phyloP scores from a whole-genome alignment of 140 eudicot genomes.

The Oenanthe javanica region DNA sequence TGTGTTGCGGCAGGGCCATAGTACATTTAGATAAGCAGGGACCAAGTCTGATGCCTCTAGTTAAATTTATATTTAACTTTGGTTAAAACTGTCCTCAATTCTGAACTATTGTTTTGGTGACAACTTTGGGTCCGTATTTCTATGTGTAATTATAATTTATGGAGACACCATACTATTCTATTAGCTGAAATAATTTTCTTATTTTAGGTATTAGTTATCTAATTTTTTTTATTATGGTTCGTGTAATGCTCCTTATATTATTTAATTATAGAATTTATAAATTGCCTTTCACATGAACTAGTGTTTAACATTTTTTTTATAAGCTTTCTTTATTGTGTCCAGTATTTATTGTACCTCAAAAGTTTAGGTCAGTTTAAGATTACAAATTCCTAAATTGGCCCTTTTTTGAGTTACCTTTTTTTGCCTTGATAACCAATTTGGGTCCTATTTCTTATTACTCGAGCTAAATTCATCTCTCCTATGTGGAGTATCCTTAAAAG shows the following conservation, averaged over 20 bases:
- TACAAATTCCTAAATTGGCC: no score
- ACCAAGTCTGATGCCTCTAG: background rate
- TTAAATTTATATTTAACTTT: no score
- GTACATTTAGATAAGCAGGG: background rate
- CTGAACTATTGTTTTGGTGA: background rate
- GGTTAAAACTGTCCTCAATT: background rate
- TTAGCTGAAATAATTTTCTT: background rate
- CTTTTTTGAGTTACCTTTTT: no score
- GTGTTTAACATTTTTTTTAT: background rate
- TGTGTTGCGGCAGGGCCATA: background rate
- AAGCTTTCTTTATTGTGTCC: background rate
- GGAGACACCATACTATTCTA: background rate
- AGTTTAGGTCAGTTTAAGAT: background rate
- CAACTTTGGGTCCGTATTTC: background rate
- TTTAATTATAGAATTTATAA: background rate
- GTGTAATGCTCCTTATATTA: background rate
- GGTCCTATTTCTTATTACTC: background rate
- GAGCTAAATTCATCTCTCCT: background rate
- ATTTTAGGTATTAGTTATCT: background rate
- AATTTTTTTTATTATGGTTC: background rate
- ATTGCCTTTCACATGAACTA: background rate
- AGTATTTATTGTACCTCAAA: background rate
- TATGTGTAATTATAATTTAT: background rate
- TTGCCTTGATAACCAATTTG: no score
- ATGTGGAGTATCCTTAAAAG: background rate